Evolutionary conservation across 2,329 filamentous ascomycete genomes (phyloP).

Genomic region (Verruconis gallopava): DNA sequence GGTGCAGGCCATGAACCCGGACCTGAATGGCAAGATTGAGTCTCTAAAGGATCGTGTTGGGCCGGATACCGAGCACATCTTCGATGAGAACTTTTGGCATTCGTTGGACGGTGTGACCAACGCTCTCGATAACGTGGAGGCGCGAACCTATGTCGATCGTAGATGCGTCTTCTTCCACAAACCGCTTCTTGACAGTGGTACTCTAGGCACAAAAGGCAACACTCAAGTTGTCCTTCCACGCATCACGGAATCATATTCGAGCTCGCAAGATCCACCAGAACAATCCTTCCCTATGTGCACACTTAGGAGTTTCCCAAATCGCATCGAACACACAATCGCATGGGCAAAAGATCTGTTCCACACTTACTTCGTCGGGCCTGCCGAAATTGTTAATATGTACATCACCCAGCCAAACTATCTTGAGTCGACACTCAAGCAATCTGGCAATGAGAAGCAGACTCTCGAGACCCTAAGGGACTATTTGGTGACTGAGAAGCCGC

Average conservation of each 20-base stretch:
- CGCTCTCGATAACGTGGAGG: conserved; percentile 93
- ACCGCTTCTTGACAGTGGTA: conserved; percentile 89
- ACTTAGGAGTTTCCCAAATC: conserved; percentile 91
- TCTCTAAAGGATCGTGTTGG: conserved; percentile 83
- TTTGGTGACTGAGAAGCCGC: conserved; percentile 79
- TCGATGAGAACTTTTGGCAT: conserved; percentile 89
- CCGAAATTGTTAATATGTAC: conserved; percentile 89
- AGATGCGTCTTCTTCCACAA: conserved; percentile 98
- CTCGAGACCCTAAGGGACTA: conserved; percentile 82
- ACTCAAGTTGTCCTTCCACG: conserved; percentile 87
- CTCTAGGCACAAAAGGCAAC: conserved; percentile 97
- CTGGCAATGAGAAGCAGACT: conserved; percentile 88
- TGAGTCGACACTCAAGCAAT: conserved; percentile 74
- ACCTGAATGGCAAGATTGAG: conserved; percentile 73
- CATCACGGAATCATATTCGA: conserved; percentile 92
- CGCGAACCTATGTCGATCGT: conserved; percentile 88
- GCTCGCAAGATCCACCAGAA: conserved; percentile 92
- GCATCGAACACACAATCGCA: conserved; percentile 96
- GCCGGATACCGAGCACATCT: conserved; percentile 81
- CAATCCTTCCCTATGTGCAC: conserved; percentile 99
- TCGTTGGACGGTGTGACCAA: conserved; percentile 85
- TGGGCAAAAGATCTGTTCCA: conserved; percentile 97
- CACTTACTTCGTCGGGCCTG: conserved; percentile 81
- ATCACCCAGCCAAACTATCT: conserved; percentile 85
- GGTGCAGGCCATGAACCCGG: conserved; percentile 92